These are phyloP conservation scores for Microsporum canis DNA, from an alignment of 2,329 filamentous ascomycete species.

Conservation along the genomic window DNA sequence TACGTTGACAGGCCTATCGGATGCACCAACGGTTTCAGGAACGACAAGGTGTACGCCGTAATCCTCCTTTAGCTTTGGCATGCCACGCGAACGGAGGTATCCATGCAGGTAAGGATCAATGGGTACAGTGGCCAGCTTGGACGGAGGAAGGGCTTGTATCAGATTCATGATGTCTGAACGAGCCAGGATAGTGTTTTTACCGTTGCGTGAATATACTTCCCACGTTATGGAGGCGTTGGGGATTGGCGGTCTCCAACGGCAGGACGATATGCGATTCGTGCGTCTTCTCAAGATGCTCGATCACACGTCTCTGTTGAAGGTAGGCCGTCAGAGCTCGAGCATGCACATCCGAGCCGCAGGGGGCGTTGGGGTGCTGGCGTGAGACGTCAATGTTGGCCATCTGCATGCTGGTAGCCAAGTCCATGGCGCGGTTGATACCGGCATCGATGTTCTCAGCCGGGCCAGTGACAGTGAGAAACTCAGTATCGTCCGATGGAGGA, in stretches of 20 bases:
- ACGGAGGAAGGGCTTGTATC: constrained; percentile 38
- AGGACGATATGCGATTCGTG: constrained; percentile 84
- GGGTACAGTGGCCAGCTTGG: constrained; percentile 34
- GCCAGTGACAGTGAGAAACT: constrained; percentile 75
- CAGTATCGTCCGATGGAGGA: constrained; percentile 33
- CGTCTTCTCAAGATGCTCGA: constrained; percentile 66
- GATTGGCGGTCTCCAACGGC: constrained; percentile 50
- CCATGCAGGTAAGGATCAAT: constrained; percentile 41
- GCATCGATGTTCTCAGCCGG: constrained; percentile 59
- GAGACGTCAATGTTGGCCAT: constrained; percentile 73
- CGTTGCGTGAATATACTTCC: constrained; percentile 79
- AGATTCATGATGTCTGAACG: constrained; percentile 40
- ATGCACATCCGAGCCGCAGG: constrained; percentile 62
- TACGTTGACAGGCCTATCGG: constrained; percentile 27
- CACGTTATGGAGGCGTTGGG: constrained; percentile 55
- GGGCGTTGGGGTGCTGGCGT: constrained; percentile 63
- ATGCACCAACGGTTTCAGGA: constrained; percentile 32
- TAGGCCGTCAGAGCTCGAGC: constrained; percentile 82
- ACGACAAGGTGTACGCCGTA: constrained; percentile 40
- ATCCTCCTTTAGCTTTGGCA: constrained; percentile 30
- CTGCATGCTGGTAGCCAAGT: constrained; percentile 77
- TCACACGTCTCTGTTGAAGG: constrained; percentile 66
- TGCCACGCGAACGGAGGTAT: constrained; percentile 33
- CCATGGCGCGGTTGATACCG: constrained; percentile 74
- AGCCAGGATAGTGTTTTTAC: constrained; percentile 55